phyloP scores from a whole-genome alignment of 768 basidiomycete species.

The Trametes cubensis region DNA sequence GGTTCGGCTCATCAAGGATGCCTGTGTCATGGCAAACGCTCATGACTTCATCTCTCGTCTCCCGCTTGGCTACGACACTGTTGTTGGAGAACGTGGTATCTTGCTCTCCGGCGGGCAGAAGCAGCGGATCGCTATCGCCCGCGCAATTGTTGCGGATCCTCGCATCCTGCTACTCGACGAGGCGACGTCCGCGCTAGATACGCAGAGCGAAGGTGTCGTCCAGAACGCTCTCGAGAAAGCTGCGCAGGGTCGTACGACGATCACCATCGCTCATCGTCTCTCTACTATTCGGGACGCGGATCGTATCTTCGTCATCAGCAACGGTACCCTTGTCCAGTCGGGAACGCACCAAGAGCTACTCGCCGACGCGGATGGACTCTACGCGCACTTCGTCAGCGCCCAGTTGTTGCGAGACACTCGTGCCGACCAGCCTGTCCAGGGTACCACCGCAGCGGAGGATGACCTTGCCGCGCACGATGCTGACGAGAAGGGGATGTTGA shows the following conservation, averaged over 20 bases:
- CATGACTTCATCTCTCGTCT: conserved; percentile 83
- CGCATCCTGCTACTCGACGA: conserved; percentile 85
- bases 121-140: conserved; percentile 86
- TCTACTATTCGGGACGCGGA: conserved; percentile 87
- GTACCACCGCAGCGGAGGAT: conserved; percentile 16
- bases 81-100: conserved; percentile 90
- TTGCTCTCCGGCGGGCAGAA: conserved; percentile 88
- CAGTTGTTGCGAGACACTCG: conserved; percentile 72
- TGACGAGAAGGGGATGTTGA: conserved; percentile 38
- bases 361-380: conserved; percentile 60
- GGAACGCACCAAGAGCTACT: conserved; percentile 80
- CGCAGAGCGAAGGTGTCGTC: conserved; percentile 81
- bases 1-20: conserved; percentile 75
- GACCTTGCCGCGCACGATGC: conserved; percentile 22
- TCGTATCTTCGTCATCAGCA: conserved; percentile 87
- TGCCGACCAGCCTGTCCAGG: conserved; percentile 36
- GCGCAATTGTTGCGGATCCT: conserved; percentile 88
- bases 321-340: conserved; percentile 76
- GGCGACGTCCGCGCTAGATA: conserved; percentile 85
- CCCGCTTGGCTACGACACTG: conserved; percentile 81
- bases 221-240: conserved; percentile 92
- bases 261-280: conserved; percentile 79
- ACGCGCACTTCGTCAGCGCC: conserved; percentile 73
- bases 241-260: conserved; percentile 73
- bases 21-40: conserved; percentile 87